Percentiles rank a stretch among this genome's conserved stretches.
Conservation (phyloP, 768 basidiomycete genomes). For the Lentinula raphanica region DNA sequence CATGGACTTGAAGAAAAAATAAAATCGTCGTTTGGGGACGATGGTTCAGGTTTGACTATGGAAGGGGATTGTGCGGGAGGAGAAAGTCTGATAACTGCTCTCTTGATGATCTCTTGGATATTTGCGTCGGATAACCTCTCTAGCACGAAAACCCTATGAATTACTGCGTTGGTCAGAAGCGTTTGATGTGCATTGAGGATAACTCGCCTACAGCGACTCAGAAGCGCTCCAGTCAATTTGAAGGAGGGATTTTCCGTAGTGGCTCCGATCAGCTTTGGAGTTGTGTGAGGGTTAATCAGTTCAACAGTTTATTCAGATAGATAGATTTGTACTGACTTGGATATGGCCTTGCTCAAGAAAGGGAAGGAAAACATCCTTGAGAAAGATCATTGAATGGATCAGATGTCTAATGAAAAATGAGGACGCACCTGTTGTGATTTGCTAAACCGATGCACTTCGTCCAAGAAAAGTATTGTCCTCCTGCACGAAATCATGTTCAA, state of each 20-base stretch:
- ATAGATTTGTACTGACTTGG: constrained; percentile 36
- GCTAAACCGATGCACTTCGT: constrained; percentile 81
- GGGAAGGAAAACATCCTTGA: constrained; percentile 73
- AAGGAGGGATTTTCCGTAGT: constrained; percentile 91
- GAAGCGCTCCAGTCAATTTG: constrained; percentile 65
- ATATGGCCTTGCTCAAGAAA: constrained; percentile 76
- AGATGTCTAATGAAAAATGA: no score
- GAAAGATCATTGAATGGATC: background rate
- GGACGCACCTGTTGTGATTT: constrained; percentile 56
- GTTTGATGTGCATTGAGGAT: background rate
- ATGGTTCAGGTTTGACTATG: background rate
- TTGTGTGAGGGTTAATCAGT: background rate
- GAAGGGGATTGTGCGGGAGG: background rate
- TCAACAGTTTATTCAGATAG: background rate
- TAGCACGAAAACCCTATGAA: constrained; percentile 64
- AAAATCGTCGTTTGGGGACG: background rate
- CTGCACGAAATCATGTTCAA: constrained; percentile 26
- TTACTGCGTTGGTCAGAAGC: constrained; percentile 14
- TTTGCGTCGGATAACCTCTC: constrained; percentile 62
- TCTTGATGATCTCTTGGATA: constrained; percentile 50
- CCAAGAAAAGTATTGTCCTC: constrained; percentile 72
- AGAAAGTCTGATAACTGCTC: constrained; percentile 38
- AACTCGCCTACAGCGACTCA: constrained; percentile 71
- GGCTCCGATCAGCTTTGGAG: constrained; percentile 61
- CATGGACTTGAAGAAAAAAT: background rate